phyloP scores from a whole-genome alignment of 2,329 filamentous ascomycete genomes.

The Epichloe gansuensis region DNA sequence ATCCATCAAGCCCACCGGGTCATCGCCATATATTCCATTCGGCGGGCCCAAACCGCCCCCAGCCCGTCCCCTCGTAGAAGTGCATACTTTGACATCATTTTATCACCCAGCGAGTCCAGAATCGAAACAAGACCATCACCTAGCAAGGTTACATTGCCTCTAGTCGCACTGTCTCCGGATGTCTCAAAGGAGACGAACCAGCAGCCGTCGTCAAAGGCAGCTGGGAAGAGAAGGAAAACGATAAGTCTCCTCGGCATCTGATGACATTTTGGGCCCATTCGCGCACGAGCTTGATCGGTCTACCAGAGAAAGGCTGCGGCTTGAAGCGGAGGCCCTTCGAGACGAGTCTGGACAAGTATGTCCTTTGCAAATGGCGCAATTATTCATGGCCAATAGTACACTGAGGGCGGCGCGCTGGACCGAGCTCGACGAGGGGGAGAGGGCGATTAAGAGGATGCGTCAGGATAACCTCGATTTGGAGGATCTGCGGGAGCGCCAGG shows the following conservation, averaged over 20 bases:
- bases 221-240: neutral
- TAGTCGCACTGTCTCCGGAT: neutral
- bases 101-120: neutral
- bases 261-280: constrained; percentile 1
- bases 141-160: no score
- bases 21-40: neutral
- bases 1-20: neutral
- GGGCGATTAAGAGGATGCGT: constrained; percentile 10
- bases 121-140: neutral
- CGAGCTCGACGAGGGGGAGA: constrained; percentile 9
- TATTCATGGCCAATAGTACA: constrained; percentile 11
- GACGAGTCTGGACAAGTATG: constrained; percentile 9
- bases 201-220: neutral
- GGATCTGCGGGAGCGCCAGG: constrained; percentile 8
- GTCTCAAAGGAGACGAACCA: neutral
- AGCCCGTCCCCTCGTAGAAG: no score
- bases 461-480: constrained; percentile 9
- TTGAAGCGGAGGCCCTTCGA: constrained; percentile 3
- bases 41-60: neutral
- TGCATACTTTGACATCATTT: neutral
- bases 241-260: neutral
- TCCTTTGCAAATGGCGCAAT: constrained; percentile 10
- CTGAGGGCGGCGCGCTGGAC: constrained; percentile 7
- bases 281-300: neutral
- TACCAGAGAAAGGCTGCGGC: constrained; percentile 1